phyloP scores from a whole-genome alignment of 2,329 filamentous ascomycete species.

The Neonectria faginata region DNA sequence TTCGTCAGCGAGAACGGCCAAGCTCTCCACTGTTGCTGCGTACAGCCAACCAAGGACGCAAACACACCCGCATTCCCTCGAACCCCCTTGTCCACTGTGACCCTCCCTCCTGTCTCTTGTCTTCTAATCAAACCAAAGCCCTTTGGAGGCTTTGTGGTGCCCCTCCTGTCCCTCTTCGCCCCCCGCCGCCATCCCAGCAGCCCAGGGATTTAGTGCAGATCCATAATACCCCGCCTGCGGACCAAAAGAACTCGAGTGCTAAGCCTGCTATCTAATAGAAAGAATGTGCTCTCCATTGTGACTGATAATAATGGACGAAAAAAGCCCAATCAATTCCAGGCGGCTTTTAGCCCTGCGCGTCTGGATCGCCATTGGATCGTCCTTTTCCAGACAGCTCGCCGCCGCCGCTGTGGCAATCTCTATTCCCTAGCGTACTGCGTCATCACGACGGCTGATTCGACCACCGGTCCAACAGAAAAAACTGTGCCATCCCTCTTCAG shows the following conservation, averaged over 20 bases:
- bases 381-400: slow-evolving; percentile 10
- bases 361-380: slow-evolving; percentile 17
- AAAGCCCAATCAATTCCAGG: slow-evolving; percentile 3
- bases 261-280: not conserved
- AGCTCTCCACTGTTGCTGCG: not conserved
- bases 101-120: not conserved
- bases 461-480: slow-evolving; percentile 17
- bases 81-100: slow-evolving; percentile 4
- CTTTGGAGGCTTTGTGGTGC: not conserved
- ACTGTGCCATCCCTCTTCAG: slow-evolving; percentile 13
- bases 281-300: slow-evolving; percentile 17
- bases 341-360: slow-evolving; percentile 6
- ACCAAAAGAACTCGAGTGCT: not conserved
- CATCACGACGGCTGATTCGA: slow-evolving; percentile 28
- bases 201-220: not conserved
- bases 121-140: not conserved
- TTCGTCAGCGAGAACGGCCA: not conserved
- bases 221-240: slow-evolving; percentile 16
- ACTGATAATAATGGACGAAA: slow-evolving; percentile 3
- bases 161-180: slow-evolving; percentile 5
- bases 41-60: slow-evolving; percentile 14
- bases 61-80: slow-evolving; percentile 2
- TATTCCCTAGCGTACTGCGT: slow-evolving; percentile 30
- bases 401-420: slow-evolving; percentile 31
- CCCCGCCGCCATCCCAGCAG: slow-evolving; percentile 18